Base-by-base conservation (phyloP, 148 eudicot genomes). In the Mesembryanthemum crystallinum region DNA sequence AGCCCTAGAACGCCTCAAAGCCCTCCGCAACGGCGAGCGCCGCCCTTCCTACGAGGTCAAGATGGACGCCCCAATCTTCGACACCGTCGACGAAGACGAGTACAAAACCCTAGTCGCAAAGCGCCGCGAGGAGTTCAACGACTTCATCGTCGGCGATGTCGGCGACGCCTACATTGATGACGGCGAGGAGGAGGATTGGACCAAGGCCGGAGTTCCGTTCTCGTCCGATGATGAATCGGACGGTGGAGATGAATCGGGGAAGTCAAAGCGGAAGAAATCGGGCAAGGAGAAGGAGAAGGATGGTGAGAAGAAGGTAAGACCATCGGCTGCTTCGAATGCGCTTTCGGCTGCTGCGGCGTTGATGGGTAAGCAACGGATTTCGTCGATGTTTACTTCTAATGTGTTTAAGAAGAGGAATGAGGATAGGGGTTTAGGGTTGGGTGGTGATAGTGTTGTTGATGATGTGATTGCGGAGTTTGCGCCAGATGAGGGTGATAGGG, bases 181-280 rank as follows among this genome's bases (percentile, higher is more conserved):
- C 27, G 99, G 99, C 24, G 88, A 92, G 82, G 99, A 96, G 61
- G 99, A 91, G 73, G 99, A 96, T 42, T 96, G 99, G 99, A 76
- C 92, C 0, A 72, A 76, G 11, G 85, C 90, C 15, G 88, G 85
- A 0, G 80, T 67, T 0, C 71, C 79, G 0, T 32, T 73, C 47
- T 87, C 89, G 0, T 85, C 88, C 0, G 69, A 72, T 20, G 75
- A 71, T 0, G 90, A 85, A 35, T 85, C 86, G 5, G 92, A 86
- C 17, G 91, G 84, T 0, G 82, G 66, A 2, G 89, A 81, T 82
- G 88, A 85, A 69, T 6, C 70, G 61, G 90, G 82, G 67, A 88
- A 85, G 81, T 69, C 35, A 33, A 83, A 76, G 73, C 76, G 71
- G 11, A 89, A 85, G 69, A 89, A 85, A 80, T 74, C 85, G 13